These are phyloP conservation scores for Chrysoporthe deuterocubensis DNA, from an alignment of 2,329 filamentous ascomycete genomes.

Conservation along the genomic window DNA sequence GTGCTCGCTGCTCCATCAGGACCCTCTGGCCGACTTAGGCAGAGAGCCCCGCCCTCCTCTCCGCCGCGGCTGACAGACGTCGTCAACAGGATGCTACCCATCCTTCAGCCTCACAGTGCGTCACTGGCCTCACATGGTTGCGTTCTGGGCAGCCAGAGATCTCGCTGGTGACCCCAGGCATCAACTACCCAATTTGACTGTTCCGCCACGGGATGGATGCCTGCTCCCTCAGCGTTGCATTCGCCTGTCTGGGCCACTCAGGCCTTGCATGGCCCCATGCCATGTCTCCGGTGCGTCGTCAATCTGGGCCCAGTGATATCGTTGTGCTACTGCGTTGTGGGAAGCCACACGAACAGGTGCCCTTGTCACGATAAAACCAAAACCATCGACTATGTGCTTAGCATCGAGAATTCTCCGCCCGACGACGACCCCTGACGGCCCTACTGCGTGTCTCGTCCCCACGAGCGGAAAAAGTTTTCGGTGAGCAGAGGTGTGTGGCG, in stretches of 20 bases:
- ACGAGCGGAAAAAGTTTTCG: background rate
- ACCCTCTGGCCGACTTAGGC: background rate
- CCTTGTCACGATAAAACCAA: background rate
- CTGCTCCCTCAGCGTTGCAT: background rate
- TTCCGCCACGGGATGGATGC: background rate
- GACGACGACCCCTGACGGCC: background rate
- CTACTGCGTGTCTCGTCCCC: background rate
- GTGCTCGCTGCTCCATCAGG: background rate
- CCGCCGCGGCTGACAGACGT: too few species aligned
- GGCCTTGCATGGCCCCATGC: conserved; percentile 1
- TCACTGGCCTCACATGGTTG: background rate
- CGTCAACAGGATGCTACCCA: too few species aligned
- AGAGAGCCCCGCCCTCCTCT: background rate
- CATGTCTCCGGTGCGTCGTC: background rate
- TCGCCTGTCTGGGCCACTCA: background rate
- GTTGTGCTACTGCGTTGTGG: background rate
- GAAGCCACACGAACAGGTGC: background rate
- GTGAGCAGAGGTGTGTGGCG: too few species aligned
- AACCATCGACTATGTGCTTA: background rate
- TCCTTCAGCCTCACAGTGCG: conserved; percentile 5
- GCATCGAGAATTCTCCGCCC: conserved; percentile 2
- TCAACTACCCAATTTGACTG: background rate
- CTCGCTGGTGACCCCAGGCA: background rate
- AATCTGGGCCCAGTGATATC: background rate
- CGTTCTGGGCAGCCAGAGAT: background rate